phyloP scores from a whole-genome alignment of 495 filamentous ascomycete species.

The Tetracladium setigerum region DNA sequence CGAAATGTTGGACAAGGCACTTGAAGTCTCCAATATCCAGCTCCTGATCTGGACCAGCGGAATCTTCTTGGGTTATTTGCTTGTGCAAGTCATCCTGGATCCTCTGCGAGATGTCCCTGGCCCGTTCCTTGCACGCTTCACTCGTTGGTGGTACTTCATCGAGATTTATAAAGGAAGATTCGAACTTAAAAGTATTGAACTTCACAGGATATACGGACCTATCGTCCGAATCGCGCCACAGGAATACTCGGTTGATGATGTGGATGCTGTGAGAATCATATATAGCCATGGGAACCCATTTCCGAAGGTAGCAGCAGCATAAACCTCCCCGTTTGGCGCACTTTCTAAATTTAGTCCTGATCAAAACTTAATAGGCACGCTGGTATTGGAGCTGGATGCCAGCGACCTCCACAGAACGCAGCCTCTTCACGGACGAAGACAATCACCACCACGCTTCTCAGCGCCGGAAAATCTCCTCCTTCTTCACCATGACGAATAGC shows the following conservation, averaged over 20 bases:
- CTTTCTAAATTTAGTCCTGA: background rate
- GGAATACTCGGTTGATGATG: constrained; percentile 35
- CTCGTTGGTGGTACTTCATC: constrained; percentile 47
- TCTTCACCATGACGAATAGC: constrained; percentile 46
- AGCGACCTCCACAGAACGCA: constrained; percentile 15
- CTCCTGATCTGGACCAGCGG: background rate
- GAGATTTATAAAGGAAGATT: constrained; percentile 34
- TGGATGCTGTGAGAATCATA: constrained; percentile 18
- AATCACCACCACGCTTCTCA: constrained; percentile 21
- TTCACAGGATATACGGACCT: constrained; percentile 42
- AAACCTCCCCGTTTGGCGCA: background rate
- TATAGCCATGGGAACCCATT: constrained; percentile 16
- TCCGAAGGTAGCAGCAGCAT: constrained; percentile 9
- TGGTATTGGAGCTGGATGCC: constrained; percentile 27
- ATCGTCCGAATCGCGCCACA: constrained; percentile 45
- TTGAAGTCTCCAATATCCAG: background rate
- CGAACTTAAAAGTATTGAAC: constrained; percentile 34
- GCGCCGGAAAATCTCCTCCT: constrained; percentile 30
- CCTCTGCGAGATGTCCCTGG: constrained; percentile 42
- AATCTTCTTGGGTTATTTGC: background rate
- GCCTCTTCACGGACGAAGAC: constrained; percentile 25
- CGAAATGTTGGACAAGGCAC: background rate
- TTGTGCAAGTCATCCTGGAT: constrained; percentile 9
- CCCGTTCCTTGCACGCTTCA: constrained; percentile 45
- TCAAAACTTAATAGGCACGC: constrained; percentile 14